These are phyloP conservation scores for Phytophthora vignae DNA, from an alignment of 352 stramenopile species.

Conservation along the genomic window DNA sequence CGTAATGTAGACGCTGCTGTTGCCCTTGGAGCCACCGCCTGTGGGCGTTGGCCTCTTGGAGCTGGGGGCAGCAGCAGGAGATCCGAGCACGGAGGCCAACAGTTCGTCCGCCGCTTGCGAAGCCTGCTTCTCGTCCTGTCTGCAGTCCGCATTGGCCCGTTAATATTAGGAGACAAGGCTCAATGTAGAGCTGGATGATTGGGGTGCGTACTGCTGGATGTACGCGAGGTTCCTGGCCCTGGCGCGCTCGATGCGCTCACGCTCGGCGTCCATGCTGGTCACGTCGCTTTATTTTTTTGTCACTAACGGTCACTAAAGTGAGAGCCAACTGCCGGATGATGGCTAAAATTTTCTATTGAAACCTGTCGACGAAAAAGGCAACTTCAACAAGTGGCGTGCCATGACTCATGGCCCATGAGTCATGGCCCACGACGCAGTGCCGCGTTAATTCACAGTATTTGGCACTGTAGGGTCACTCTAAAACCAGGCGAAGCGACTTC, in stretches of 20 bases:
- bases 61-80: neutral
- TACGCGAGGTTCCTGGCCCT: slow-evolving; percentile 81
- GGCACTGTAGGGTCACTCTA: neutral
- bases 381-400: too few species aligned
- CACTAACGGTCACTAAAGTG: neutral
- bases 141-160: slow-evolving; percentile 18
- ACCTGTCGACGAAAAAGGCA: too few species aligned
- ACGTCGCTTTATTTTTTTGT: neutral
- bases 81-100: slow-evolving; percentile 38
- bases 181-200: neutral
- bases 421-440: too few species aligned
- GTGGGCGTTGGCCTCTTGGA: neutral
- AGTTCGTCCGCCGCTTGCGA: slow-evolving; percentile 48
- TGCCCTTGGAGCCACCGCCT: slow-evolving; percentile 39
- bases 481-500: neutral
- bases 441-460: too few species aligned
- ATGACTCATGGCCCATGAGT: too few species aligned
- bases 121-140: slow-evolving; percentile 53
- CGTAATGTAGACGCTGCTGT: slow-evolving; percentile 84
- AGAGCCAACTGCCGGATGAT: neutral
- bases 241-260: slow-evolving; percentile 67
- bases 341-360: too few species aligned
- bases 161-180: neutral
- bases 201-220: slow-evolving; percentile 51
- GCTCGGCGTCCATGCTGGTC: slow-evolving; percentile 59